phyloP scores from a whole-genome alignment of 2,329 filamentous ascomycete species.

The Ophiostoma tasmaniense region DNA sequence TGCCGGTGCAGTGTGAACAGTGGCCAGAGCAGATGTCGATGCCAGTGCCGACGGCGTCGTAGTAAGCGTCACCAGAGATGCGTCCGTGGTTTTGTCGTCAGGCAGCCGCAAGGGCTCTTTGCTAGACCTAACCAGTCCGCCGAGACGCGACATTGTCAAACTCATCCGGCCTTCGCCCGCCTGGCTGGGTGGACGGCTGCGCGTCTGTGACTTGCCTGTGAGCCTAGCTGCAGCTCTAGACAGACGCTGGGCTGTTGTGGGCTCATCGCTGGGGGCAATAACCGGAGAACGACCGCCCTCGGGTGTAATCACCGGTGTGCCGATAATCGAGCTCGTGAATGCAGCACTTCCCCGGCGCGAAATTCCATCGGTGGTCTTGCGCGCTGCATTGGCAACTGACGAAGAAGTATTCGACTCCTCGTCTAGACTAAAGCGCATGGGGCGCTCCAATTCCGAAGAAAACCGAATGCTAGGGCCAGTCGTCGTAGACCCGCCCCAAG shows the following conservation, averaged over 20 bases:
- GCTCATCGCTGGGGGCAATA: conserved; percentile 41
- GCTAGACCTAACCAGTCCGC: conserved; percentile 42
- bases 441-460: conserved; percentile 46
- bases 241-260: conserved; percentile 41
- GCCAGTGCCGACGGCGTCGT: not conserved
- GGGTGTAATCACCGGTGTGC: conserved; percentile 32
- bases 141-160: conserved; percentile 48
- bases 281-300: conserved; percentile 23
- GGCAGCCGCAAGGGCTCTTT: conserved; percentile 38
- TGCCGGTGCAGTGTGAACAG: not conserved
- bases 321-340: conserved; percentile 35
- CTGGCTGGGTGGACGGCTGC: conserved; percentile 51
- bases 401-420: conserved; percentile 29
- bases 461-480: conserved; percentile 45
- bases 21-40: not conserved
- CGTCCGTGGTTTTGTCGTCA: conserved; percentile 18
- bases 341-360: conserved; percentile 45
- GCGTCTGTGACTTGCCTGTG: conserved; percentile 30
- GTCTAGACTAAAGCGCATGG: conserved; percentile 39
- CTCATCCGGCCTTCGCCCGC: conserved; percentile 51
- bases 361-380: conserved; percentile 23
- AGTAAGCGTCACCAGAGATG: conserved; percentile 21
- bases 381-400: conserved; percentile 22
- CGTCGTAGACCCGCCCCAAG: conserved; percentile 26
- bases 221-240: conserved; percentile 52